phyloP scores from a whole-genome alignment of 495 filamentous ascomycete genomes.

The Recurvomyces mirabilis region DNA sequence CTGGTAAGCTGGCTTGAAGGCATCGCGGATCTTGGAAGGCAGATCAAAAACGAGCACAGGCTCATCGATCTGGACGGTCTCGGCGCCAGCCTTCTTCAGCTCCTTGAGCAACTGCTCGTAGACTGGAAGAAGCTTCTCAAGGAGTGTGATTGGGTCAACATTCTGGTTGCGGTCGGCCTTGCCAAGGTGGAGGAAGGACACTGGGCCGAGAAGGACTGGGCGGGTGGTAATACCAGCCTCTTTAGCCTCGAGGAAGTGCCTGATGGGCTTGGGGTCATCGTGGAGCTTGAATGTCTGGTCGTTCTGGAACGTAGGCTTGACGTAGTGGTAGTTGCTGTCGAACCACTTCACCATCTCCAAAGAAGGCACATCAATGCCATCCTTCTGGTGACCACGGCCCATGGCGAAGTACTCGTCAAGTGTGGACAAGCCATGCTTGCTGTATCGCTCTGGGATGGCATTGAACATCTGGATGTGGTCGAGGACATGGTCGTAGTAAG shows the following conservation, averaged over 20 bases:
- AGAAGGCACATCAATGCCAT: conserved; percentile 79
- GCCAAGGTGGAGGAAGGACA: conserved; percentile 89
- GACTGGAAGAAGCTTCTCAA: conserved; percentile 80
- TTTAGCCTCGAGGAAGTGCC: conserved; percentile 93
- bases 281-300: conserved; percentile 88
- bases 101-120: conserved; percentile 81
- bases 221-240: conserved; percentile 85
- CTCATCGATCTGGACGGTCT: conserved; percentile 95
- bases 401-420: conserved; percentile 98
- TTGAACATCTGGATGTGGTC: conserved; percentile 98
- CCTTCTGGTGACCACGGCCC: conserved; percentile 94
- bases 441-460: conserved; percentile 83
- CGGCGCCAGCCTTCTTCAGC: conserved; percentile 91
- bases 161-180: conserved; percentile 93
- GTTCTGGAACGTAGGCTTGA: conserved; percentile 95
- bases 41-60: conserved; percentile 92
- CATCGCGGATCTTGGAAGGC: conserved; percentile 72
- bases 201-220: conserved; percentile 87
- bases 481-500: conserved; percentile 96
- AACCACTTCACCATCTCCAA: conserved; percentile 99
- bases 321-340: conserved; percentile 99
- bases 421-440: conserved; percentile 66
- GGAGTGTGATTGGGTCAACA: conserved; percentile 82
- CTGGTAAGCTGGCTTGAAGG: conserved; percentile 96
- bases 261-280: conserved; percentile 80